These are phyloP conservation scores for Monosporozyma servazzii DNA, from an alignment of 805 yeast genomes.

Conservation along the genomic window DNA sequence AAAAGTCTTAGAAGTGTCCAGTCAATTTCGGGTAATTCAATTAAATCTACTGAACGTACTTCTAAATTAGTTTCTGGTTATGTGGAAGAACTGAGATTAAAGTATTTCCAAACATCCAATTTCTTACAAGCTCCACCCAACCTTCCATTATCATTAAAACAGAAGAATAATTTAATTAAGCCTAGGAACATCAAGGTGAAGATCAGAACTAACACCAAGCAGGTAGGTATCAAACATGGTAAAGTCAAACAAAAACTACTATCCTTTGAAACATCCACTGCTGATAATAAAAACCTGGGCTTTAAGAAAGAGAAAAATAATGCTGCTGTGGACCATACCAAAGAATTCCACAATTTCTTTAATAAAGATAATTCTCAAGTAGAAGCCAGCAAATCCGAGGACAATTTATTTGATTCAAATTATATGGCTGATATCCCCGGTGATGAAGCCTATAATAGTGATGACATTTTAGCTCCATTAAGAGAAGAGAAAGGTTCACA, in stretches of 20 bases:
- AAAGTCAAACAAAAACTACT: constrained; percentile 28
- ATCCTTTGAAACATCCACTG: constrained; percentile 27
- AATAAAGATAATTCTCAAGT: constrained; percentile 12
- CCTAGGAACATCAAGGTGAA: constrained; percentile 29
- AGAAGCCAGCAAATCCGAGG: constrained; percentile 8
- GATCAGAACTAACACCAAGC: constrained; percentile 29
- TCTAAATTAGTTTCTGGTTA: constrained; percentile 27
- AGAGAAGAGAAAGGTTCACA: constrained; percentile 13
- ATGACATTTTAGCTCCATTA: constrained; percentile 27
- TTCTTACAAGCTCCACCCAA: constrained; percentile 31
- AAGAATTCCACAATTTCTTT: constrained; percentile 26
- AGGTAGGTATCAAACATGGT: constrained; percentile 31
- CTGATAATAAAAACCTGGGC: constrained; percentile 9
- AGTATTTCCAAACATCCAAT: constrained; percentile 27
- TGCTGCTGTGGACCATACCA: constrained; percentile 24
- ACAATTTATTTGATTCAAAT: constrained; percentile 7
- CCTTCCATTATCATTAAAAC: constrained; percentile 26
- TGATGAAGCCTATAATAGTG: constrained; percentile 31
- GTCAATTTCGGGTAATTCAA: background rate
- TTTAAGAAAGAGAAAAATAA: constrained; percentile 3
- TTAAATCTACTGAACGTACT: constrained; percentile 13
- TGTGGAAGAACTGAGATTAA: constrained; percentile 27
- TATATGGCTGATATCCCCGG: constrained; percentile 29
- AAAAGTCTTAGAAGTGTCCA: background rate
- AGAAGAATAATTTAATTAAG: constrained; percentile 25